These are phyloP conservation scores for Paraurostyla sp. DNA, from an alignment of 73 alveolate species.

Conservation along the genomic window DNA sequence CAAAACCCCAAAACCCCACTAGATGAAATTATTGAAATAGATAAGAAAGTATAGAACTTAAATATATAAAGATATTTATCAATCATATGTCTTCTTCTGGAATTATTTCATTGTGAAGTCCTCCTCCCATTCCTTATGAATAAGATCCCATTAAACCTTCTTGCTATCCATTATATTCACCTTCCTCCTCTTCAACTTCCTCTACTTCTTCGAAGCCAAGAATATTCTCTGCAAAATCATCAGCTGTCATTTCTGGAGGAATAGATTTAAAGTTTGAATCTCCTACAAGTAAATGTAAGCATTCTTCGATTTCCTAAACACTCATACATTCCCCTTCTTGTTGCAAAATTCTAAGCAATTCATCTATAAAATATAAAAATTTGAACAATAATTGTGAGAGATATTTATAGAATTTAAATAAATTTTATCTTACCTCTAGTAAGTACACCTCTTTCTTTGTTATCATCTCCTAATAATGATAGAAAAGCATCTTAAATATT, in stretches of 20 bases:
- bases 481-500: constrained; percentile 92
- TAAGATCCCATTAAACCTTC: constrained; percentile 18
- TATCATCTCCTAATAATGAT: constrained; percentile 77
- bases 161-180: neutral
- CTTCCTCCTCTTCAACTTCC: constrained; percentile 74
- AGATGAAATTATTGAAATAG: too few species aligned
- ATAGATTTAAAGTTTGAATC: constrained; percentile 81
- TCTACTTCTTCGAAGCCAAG: constrained; percentile 82
- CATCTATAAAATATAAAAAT: constrained; percentile 84
- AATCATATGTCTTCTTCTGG: constrained; percentile 35
- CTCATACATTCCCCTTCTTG: constrained; percentile 88
- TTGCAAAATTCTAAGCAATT: constrained; percentile 80
- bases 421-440: constrained; percentile 72
- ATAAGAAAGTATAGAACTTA: too few species aligned
- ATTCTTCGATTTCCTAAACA: constrained; percentile 84
- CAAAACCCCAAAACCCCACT: too few species aligned
- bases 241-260: constrained; percentile 74
- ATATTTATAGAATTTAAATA: constrained; percentile 60
- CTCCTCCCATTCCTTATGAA: constrained; percentile 3
- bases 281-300: constrained; percentile 84
- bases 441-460: constrained; percentile 57
- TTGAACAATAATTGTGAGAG: too few species aligned
- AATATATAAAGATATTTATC: neutral
- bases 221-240: constrained; percentile 73
- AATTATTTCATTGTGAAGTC: neutral